phyloP scores from a whole-genome alignment of 305 asterid genomes.

The Galium porrigens region DNA sequence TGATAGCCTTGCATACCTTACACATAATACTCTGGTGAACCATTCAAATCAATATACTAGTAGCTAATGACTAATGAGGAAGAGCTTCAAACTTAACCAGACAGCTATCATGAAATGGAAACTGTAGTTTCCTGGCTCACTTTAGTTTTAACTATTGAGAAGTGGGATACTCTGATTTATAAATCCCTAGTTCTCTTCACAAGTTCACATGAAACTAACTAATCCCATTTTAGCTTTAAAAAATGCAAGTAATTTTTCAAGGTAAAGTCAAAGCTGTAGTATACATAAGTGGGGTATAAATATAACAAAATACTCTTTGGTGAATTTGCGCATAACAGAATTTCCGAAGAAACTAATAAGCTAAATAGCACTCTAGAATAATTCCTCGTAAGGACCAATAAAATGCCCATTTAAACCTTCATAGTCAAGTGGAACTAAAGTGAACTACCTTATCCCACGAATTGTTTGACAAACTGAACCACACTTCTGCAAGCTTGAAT shows the following conservation, averaged over 20 bases:
- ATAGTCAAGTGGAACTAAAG: background rate
- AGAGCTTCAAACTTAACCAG: background rate
- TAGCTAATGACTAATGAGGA: background rate
- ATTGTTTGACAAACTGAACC: constrained; percentile 36
- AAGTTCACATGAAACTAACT: background rate
- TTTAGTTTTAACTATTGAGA: background rate
- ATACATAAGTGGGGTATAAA: background rate
- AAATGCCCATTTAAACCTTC: background rate
- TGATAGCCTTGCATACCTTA: background rate
- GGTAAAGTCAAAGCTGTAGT: background rate
- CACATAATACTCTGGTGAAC: background rate
- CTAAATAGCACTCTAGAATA: background rate
- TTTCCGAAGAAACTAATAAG: constrained; percentile 2
- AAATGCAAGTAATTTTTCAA: background rate
- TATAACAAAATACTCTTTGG: background rate
- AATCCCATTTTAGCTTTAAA: background rate
- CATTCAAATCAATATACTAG: background rate
- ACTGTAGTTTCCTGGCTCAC: background rate
- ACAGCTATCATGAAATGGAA: background rate
- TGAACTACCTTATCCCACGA: constrained; percentile 43
- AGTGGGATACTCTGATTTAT: background rate
- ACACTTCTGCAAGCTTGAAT: constrained; percentile 26
- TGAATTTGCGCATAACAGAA: background rate
- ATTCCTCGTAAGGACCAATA: background rate
- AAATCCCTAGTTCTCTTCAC: background rate